phyloP scores from a whole-genome alignment of 768 basidiomycete genomes.

The Favolaschia claudopus region DNA sequence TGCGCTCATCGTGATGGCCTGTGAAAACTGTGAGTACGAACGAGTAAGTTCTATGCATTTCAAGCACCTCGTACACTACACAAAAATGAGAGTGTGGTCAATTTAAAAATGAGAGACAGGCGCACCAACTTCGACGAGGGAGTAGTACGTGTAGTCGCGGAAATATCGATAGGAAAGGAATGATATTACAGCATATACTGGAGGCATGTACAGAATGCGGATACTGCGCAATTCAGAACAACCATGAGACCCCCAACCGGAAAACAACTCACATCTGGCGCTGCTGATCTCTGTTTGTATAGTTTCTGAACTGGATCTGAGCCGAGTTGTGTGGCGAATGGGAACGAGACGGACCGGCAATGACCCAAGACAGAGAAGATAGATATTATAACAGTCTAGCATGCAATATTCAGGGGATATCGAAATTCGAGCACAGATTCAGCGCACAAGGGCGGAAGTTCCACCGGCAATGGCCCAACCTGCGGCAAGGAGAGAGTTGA shows the following conservation, averaged over 20 bases:
- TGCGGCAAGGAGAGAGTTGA: too few relatives aligned
- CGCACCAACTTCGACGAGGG: conserved; percentile 53
- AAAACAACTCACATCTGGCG: conserved; percentile 71
- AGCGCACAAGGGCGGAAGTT: conserved; percentile 56
- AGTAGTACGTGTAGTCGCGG: conserved; percentile 69
- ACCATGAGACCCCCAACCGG: neutral
- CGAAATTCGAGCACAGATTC: conserved; percentile 29
- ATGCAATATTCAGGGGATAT: neutral
- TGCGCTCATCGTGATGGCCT: conserved; percentile 86
- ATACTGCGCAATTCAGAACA: conserved; percentile 49
- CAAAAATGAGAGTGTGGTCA: conserved; percentile 5
- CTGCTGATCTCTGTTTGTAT: conserved; percentile 75
- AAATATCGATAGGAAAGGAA: conserved; percentile 90
- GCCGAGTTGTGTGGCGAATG: neutral
- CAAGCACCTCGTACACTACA: conserved; percentile 72
- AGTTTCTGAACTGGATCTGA: conserved; percentile 60
- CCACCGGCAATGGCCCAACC: conserved; percentile 71
- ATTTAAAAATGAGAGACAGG: conserved; percentile 15
- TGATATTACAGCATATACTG: conserved; percentile 81
- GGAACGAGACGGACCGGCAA: conserved; percentile 58
- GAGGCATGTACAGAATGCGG: conserved; percentile 87
- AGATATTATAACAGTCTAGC: conserved; percentile 69
- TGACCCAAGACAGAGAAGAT: conserved; percentile 62
- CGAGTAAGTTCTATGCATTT: neutral
- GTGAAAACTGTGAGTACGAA: neutral